Base-by-base conservation (phyloP, 805 yeast genomes). In the Barnettozyma populi region DNA sequence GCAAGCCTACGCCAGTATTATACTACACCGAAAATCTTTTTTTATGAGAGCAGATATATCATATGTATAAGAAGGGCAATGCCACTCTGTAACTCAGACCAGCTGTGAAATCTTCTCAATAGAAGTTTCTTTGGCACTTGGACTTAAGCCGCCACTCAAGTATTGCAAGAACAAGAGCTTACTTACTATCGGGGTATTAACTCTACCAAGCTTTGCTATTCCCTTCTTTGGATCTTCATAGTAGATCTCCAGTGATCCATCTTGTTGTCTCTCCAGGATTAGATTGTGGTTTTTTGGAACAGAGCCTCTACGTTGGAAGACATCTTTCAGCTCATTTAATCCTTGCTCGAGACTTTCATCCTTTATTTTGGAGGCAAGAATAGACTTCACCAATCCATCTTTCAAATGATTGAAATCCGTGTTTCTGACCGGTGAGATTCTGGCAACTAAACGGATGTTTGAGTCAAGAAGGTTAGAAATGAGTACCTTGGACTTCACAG, bases 371-470 rank as follows among this genome's bases (percentile, higher is more conserved):
- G 84, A 78, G 32, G 88, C 84, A 63, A 83, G 71, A 41, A 88
- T 77, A 0, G 96, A 80, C 62, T 90, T 84, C 43, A 89, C 77
- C 51, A 94, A 77, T 0, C 98, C 98, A 61, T 94, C 98, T 54
- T 86, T 78, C 59, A 92, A 67, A 62, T 94, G 98, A 52, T 81
- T 80, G 66, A 86, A 90, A 66, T 92, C 97, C 1, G 98, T 92
- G 64, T 86, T 89, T 61, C 97, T 78, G 16, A 84, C 81, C 0
- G 99, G 97, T 10, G 85, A 82, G 49, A 92, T 83, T 52, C 95
- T 73, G 23, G 90, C 83, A 40, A 82, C 70, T 55, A 89, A 75
- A 48, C 80, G 75, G 32, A 84, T 76, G 13, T 81, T 78, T 10
- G 78, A 65, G 38, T 77, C 79, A 36, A 90, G 61, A 41, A 90